Evolutionary conservation across 164 flowering plant genomes (phyloP).

Genomic region (Sedum album): DNA sequence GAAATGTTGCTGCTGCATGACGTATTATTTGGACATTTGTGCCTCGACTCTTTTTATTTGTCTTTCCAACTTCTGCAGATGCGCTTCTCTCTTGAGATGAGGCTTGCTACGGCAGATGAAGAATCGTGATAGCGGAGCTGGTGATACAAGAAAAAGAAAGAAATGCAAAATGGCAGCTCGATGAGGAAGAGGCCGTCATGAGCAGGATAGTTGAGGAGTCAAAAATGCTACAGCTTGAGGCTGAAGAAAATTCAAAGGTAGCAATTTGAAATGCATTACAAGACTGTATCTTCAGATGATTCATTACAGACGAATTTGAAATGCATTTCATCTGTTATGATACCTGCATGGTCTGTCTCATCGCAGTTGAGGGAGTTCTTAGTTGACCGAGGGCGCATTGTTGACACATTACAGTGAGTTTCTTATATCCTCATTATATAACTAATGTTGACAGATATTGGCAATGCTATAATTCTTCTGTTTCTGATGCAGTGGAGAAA

Average conservation of each 20-base stretch:
- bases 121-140: slow-evolving; percentile 44
- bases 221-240: slow-evolving; percentile 48
- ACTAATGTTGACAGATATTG: neutral
- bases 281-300: neutral
- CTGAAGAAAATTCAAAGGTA: slow-evolving; percentile 86
- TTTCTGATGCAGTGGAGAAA: slow-evolving; percentile 65
- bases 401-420: slow-evolving; percentile 83
- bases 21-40: neutral
- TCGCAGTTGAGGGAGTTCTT: slow-evolving; percentile 70
- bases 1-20: neutral
- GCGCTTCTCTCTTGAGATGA: slow-evolving; percentile 42
- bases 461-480: neutral
- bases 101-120: slow-evolving; percentile 55
- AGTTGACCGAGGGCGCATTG: slow-evolving; percentile 61
- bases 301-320: neutral
- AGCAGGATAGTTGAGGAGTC: slow-evolving; percentile 67
- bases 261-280: neutral
- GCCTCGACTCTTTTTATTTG: neutral
- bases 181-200: slow-evolving; percentile 57
- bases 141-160: slow-evolving; percentile 52
- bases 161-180: slow-evolving; percentile 35
- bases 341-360: neutral
- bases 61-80: slow-evolving; percentile 34
- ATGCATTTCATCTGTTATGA: neutral
- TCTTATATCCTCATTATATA: neutral